Evolutionary conservation across 75 land plant genomes (phyloP), one percentile per base, ranked within the genome.

Genomic region (Pseudotsuga menziesii): DNA sequence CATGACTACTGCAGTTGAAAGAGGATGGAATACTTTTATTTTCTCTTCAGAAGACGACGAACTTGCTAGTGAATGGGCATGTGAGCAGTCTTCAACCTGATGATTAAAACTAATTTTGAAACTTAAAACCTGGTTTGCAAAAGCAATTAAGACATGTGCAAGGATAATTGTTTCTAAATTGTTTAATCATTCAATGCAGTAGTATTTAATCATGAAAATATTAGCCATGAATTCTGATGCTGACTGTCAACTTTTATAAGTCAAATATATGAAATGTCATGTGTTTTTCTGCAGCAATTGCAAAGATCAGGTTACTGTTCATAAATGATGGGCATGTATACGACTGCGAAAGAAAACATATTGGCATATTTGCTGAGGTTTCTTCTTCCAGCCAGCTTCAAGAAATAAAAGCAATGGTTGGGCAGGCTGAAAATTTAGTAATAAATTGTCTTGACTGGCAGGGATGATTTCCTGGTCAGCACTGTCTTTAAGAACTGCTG

Each of bases 21-120:
- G 87, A 57, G 98, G 93, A 12, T 94, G 96, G 96, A 86, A 80
- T 58, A 93, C 98, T 20, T 93, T 94, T 77, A 48, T 94, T 58
- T 94, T 94, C 79, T 64, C 85, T 14, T 64, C 86, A 5, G 81
- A 81, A 16, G 60, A 81, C 13, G 75, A 72, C 11, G 57, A 75
- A 27, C 84, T 94, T 56, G 90, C 88, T 4, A 57, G 75, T 61
- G 88, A 90, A 4, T 94, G 98, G 98, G 80, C 87, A 60, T 77
- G 98, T 94, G 81, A 78, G 88, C 11, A 48, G 16, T 41, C 56
- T 48, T 39, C 54, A 77, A 54, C 17, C 27, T 78, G 61, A 57
- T 16, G 19, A 58, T 7, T 26, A 41, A 17, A 35, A 67, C 52
- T n/a, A 1, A 7, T 44, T 44, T 48, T 48, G 12, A 48, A 48